Evolutionary conservation across 805 yeast species (phyloP).

Genomic region (Candida succiphila): DNA sequence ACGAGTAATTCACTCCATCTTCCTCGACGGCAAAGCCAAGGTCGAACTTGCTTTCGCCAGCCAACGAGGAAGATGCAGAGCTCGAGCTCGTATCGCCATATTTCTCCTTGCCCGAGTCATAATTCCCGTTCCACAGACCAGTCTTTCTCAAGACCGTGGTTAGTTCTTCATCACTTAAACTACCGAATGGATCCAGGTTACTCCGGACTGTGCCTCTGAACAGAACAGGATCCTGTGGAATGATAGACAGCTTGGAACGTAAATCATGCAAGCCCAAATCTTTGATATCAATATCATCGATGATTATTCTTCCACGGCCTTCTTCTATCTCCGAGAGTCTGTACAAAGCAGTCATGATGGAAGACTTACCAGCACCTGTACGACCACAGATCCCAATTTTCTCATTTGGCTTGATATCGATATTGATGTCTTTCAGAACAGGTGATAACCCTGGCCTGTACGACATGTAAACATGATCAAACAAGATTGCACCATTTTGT

Average conservation of each 20-base stretch:
- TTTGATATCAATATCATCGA: constrained; percentile 64
- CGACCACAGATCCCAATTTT: constrained; percentile 61
- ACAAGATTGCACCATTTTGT: constrained; percentile 42
- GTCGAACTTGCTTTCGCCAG: no score
- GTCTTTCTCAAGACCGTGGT: constrained; percentile 65
- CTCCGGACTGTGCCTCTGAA: constrained; percentile 71
- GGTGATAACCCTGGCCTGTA: constrained; percentile 59
- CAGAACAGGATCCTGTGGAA: constrained; percentile 85
- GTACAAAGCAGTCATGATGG: constrained; percentile 64
- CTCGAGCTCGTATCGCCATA: no score
- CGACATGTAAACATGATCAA: constrained; percentile 44
- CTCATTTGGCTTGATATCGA: constrained; percentile 40
- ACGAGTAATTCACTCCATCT: constrained; percentile 63
- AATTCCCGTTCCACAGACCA: no score
- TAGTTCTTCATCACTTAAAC: constrained; percentile 43
- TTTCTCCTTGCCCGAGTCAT: no score
- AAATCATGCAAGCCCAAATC: constrained; percentile 57
- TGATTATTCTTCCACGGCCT: constrained; percentile 44
- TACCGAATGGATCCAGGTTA: constrained; percentile 70
- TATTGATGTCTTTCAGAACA: constrained; percentile 47
- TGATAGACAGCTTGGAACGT: constrained; percentile 66
- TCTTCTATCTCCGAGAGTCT: constrained; percentile 57
- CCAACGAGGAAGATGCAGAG: no score
- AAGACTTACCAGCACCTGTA: constrained; percentile 68
- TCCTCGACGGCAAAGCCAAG: constrained; percentile 43